A percentile compares a stretch with the other conserved stretches of the same genome.
phyloP scores from a whole-genome alignment of 2,329 filamentous ascomycete genomes.

The Colletotrichum phormii region DNA sequence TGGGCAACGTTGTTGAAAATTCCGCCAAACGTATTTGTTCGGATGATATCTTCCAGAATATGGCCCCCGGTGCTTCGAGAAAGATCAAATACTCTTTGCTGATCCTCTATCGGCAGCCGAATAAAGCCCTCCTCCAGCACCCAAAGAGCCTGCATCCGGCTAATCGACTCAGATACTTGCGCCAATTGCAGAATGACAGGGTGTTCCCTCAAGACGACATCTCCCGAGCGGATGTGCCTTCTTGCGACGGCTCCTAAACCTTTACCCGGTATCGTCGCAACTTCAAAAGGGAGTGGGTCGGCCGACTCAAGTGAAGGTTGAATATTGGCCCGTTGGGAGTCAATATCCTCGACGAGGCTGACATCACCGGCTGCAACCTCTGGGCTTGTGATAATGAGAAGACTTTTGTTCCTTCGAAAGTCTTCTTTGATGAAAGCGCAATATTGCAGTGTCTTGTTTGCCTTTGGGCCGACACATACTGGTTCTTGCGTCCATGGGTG shows the following conservation, averaged over 20 bases:
- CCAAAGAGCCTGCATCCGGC: constrained; percentile 39
- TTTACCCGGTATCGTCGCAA: constrained; percentile 43
- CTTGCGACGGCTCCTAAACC: constrained; percentile 47
- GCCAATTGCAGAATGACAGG: constrained; percentile 44
- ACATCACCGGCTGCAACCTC: constrained; percentile 26
- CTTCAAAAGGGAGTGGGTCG: constrained; percentile 39
- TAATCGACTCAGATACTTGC: constrained; percentile 39
- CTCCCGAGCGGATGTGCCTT: constrained; percentile 44
- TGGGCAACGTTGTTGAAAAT: constrained; percentile 39
- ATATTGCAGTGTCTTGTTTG: not conserved
- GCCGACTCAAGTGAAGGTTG: not conserved
- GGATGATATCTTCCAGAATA: constrained; percentile 47
- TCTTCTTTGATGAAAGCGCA: constrained; percentile 35
- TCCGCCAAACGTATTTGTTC: constrained; percentile 49
- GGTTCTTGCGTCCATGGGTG: constrained; percentile 33
- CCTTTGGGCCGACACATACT: constrained; percentile 20
- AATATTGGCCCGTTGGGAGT: not conserved
- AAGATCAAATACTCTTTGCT: constrained; percentile 42
- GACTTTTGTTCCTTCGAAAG: constrained; percentile 27
- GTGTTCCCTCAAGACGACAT: constrained; percentile 45
- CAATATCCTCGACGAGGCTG: constrained; percentile 14
- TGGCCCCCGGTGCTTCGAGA: constrained; percentile 46
- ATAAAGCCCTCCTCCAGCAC: constrained; percentile 45
- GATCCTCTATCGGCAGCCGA: constrained; percentile 40
- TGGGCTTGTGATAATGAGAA: constrained; percentile 31